Conservation (phyloP, 805 yeast genomes). For the Sugiyamaella mastotermitis region DNA sequence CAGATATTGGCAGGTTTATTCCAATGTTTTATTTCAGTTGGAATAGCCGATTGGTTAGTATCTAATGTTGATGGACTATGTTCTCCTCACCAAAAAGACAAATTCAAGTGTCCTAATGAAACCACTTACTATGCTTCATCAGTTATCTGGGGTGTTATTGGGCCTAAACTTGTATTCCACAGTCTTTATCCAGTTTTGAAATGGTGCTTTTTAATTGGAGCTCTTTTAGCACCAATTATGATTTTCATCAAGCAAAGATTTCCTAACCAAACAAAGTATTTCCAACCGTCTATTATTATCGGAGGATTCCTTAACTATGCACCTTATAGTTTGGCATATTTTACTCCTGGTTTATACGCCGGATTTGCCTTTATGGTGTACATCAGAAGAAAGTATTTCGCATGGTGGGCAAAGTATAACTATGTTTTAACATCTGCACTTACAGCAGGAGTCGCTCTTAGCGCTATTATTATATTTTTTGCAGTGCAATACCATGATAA, state of each 20-base stretch:
- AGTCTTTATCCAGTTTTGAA: conserved; percentile 20
- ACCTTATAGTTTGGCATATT: conserved; percentile 23
- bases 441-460: conserved; percentile 55
- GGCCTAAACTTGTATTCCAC: conserved; percentile 43
- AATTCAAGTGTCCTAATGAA: conserved; percentile 33
- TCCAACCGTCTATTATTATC: conserved; percentile 13
- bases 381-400: conserved; percentile 40
- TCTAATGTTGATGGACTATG: conserved; percentile 27
- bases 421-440: conserved; percentile 51
- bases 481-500: conserved; percentile 40
- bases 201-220: conserved; percentile 23
- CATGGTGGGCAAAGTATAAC: conserved; percentile 51
- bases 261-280: neutral
- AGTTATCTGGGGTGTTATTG: conserved; percentile 39
- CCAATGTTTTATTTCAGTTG: conserved; percentile 21
- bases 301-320: conserved; percentile 35
- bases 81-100: conserved; percentile 25
- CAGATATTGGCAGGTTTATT: conserved; percentile 13
- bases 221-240: conserved; percentile 12
- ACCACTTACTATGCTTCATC: conserved; percentile 47
- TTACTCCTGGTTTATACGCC: conserved; percentile 17
- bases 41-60: conserved; percentile 29
- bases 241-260: conserved; percentile 8
- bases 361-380: conserved; percentile 38
- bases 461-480: conserved; percentile 53